Evolutionary conservation across 1,139 yeast species (phyloP).

Genomic region (Arxiozyma slooffiae): DNA sequence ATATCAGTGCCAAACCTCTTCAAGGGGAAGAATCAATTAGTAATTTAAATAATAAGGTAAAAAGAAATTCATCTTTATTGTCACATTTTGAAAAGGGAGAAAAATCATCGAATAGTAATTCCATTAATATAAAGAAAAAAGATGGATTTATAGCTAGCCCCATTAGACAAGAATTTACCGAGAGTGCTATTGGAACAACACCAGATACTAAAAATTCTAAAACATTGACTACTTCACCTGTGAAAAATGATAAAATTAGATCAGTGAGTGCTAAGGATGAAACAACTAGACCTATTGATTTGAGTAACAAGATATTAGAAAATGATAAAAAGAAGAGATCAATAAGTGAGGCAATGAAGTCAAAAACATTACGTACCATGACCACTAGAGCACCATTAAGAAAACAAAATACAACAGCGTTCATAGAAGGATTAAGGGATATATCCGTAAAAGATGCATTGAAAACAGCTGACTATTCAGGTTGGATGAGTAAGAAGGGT

Average conservation of each 20-base stretch:
- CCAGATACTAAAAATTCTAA: slow-evolving; percentile 9
- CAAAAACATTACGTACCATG: slow-evolving; percentile 24
- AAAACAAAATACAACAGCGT: slow-evolving; percentile 74
- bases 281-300: slow-evolving; percentile 7
- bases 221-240: slow-evolving; percentile 6
- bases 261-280: slow-evolving; percentile 27
- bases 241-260: slow-evolving; percentile 16
- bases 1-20: slow-evolving; percentile 11
- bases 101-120: slow-evolving; percentile 11
- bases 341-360: slow-evolving; percentile 28
- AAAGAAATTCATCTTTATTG: slow-evolving; percentile 14
- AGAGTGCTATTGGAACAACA: slow-evolving; percentile 14
- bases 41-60: not conserved
- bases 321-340: slow-evolving; percentile 24
- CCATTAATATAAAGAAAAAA: slow-evolving; percentile 12
- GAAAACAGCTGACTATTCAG: slow-evolving; percentile 65
- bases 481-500: slow-evolving; percentile 95
- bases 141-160: slow-evolving; percentile 19
- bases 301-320: slow-evolving; percentile 12
- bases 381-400: slow-evolving; percentile 26
- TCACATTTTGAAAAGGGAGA: slow-evolving; percentile 19
- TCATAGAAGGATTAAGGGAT: slow-evolving; percentile 78
- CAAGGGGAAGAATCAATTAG: not conserved
- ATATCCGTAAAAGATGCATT: slow-evolving; percentile 73
- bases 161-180: slow-evolving; percentile 19